phyloP scores from a whole-genome alignment of 2,329 filamentous ascomycete species.

The Pestalotiopsis sp. region DNA sequence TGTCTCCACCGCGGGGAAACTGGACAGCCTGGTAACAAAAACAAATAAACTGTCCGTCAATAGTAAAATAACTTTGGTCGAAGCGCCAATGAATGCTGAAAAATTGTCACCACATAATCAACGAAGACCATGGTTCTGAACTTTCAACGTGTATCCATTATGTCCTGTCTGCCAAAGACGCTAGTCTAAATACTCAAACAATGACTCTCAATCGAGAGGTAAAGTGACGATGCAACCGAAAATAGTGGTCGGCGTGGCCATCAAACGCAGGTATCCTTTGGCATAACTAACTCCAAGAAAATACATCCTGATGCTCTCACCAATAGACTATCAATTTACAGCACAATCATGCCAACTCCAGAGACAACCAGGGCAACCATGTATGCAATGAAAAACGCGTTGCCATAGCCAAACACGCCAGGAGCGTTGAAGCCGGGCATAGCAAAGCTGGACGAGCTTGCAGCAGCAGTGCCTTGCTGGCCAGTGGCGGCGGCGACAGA shows the following conservation, averaged over 20 bases:
- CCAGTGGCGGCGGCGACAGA: conserved; percentile 52
- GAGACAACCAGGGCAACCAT: conserved; percentile 50
- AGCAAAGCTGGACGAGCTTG: conserved; percentile 45
- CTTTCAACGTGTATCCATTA: not conserved
- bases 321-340: conserved; percentile 41
- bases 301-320: conserved; percentile 1
- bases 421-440: conserved; percentile 39
- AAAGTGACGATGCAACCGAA: not conserved
- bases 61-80: not conserved
- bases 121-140: not conserved
- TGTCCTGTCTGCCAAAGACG: conserved; percentile 6
- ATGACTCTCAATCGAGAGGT: not conserved
- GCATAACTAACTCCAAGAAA: not conserved
- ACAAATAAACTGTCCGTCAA: not conserved
- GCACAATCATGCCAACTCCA: conserved; percentile 56
- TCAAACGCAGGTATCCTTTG: not conserved
- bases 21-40: not conserved
- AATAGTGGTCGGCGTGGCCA: not conserved
- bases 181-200: conserved; percentile 11
- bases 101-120: not conserved
- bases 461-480: conserved; percentile 37
- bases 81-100: not conserved
- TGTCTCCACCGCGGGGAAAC: conserved; percentile 2
- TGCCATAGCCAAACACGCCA: conserved; percentile 32
- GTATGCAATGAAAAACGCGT: conserved; percentile 48